Base-by-base conservation (phyloP, 1,139 yeast species). In the Entelexis paramagnoliae region DNA sequence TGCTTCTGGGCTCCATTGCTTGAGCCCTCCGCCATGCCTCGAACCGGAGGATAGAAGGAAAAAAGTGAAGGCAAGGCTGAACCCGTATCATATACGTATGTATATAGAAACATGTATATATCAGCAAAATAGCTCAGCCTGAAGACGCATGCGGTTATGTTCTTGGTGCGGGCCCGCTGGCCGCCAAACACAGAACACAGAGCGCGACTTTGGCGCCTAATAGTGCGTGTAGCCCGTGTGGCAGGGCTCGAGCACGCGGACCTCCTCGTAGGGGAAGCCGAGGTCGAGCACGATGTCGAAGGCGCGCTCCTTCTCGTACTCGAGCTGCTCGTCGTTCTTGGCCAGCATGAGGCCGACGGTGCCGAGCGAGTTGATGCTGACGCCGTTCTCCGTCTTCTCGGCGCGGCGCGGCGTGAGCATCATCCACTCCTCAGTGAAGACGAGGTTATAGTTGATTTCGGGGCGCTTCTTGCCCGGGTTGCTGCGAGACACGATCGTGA, bases 281-380 rank as follows among this genome's bases (percentile, higher is more conserved):
- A 85, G 76, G 39, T 72, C 75, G 9, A 34, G 35, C 58, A 87
- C 68, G 16, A 86, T 51, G 55, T 66, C 51, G 19, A 65, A 67
- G 5, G 67, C 68, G 16, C 50, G 50, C 8, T 58, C 56, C 48
- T 64, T 59, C 45, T 64, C 60, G 38, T 49, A 51, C 20, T 62
- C 61, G 33, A 66, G 57, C 55, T 71, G 69, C 39, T 81, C 81
- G 51, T 79, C 74, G 60, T 81, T 74, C 65, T 85, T 89, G 51
- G 91, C 89, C 53, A 85, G 72, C 46, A 89, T 64, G 58, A 89
- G 68, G 1, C 97, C 97, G 59, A 84, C 72, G 53, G 78, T 78
- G 0, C 95, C 97, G 50, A 88, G 76, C 2, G 95, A 75, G 64
- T 91, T 91, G 58, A 89, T 73, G 6, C 87, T 85, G 36, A 83